Conservation (phyloP, 768 basidiomycete genomes). For the Rossbeevera mucosa region DNA sequence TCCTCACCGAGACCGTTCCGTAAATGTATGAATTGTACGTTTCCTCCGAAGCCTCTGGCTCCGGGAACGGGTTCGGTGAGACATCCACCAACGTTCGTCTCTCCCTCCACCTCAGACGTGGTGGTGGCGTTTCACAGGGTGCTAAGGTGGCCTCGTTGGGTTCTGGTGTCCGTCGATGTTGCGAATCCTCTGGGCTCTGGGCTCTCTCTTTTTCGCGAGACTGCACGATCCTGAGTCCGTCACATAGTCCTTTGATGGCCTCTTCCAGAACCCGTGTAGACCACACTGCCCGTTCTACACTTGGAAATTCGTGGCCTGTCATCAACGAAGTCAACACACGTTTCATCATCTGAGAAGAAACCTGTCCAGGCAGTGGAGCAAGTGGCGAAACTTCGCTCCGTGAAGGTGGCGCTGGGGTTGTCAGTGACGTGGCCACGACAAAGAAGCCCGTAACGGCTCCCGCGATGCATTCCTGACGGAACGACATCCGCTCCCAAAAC, state of each 20-base stretch:
- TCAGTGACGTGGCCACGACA: slow-evolving; percentile 47
- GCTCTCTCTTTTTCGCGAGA: slow-evolving; percentile 2
- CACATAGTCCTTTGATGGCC: slow-evolving; percentile 66
- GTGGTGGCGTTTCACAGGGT: slow-evolving; percentile 52
- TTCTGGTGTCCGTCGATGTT: slow-evolving; percentile 43
- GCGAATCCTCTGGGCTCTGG: slow-evolving; percentile 22
- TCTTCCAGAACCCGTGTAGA: slow-evolving; percentile 70
- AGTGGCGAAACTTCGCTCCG: slow-evolving; percentile 37
- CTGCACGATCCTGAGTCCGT: slow-evolving; percentile 44
- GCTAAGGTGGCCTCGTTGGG: slow-evolving; percentile 33
- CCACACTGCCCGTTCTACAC: slow-evolving; percentile 54
- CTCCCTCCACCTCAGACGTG: slow-evolving; percentile 18
- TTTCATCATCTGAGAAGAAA: slow-evolving; percentile 61
- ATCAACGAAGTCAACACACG: slow-evolving; percentile 66
- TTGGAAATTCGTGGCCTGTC: slow-evolving; percentile 76
- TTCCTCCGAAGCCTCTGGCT: slow-evolving; percentile 57
- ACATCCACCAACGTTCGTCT: slow-evolving; percentile 37
- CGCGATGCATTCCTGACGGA: slow-evolving; percentile 88
- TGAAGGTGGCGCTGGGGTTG: slow-evolving; percentile 11
- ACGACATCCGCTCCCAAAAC: slow-evolving; percentile 98
- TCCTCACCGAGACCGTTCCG: slow-evolving; percentile 51
- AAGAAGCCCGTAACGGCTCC: slow-evolving; percentile 95
- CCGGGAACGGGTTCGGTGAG: slow-evolving; percentile 65
- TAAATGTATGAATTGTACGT: slow-evolving; percentile 60
- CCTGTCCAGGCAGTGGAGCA: slow-evolving; percentile 54